Base-by-base conservation (phyloP, 1,284 basidiomycete genomes). In the Tylopilus sp. region DNA sequence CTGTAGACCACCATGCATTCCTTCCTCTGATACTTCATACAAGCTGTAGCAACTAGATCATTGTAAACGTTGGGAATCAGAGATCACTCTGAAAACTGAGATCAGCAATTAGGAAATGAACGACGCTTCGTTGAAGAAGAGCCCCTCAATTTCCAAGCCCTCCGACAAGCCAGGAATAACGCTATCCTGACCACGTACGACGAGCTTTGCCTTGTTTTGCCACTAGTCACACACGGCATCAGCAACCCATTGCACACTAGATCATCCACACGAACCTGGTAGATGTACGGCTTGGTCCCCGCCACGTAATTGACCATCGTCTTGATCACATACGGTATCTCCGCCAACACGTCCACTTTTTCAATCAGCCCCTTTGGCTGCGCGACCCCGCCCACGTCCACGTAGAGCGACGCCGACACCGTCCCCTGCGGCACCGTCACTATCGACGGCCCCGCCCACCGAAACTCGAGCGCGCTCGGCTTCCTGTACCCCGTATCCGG, bases 331-430 rank as follows among this genome's bases (percentile, higher is more conserved):
- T 93, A 92, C 12, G 98, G 98, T 72, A 99, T 96, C 83, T 99
- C 97, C 6, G 94, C 96, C 22, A 99, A 87, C 2, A 99, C 91
- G 74, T 99, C 97, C 22, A 99, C 95, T 84, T 99, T 99, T 81
- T 99, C 96, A 56, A 99, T 89, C 76, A 99, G 82, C 0, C 97
- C 97, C 55, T 91, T 90, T 62, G 91, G 77, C 68, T 81, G 77
- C 68, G 81, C 70, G 71, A 80, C 74, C 71, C 79, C 63, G 22
- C 93, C 93, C n/a, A 92, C 80, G 66, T 90, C 86, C 18, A 87
- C 82, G 29, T 82, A 76, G 32, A 92, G 67, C 47, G 84, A 85
- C 22, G 88, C 90, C 52, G 86, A 82, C 56, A 95, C 76, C 6
- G 77, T 79, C 2, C 90, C 91, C n/a, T 85, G 81, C 1, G 82